These are phyloP conservation scores for Ascochyta rabiei DNA, from an alignment of 2,329 filamentous ascomycete species.

Conservation along the genomic window DNA sequence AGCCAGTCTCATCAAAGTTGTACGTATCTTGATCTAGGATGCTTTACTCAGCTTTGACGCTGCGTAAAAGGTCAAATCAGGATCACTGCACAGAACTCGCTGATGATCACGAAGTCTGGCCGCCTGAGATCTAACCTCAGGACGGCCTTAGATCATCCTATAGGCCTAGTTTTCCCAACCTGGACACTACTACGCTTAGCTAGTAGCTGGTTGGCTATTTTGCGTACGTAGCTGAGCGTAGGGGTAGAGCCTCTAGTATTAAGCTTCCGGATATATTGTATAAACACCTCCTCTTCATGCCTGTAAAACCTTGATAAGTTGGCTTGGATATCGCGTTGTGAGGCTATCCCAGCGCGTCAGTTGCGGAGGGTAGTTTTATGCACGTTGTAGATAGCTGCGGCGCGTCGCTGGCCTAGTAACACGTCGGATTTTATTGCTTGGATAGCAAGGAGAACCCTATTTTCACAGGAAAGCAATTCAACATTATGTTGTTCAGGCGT, in stretches of 20 bases:
- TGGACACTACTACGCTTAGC: not conserved
- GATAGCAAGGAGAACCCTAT: no score
- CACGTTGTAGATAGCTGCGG: no score
- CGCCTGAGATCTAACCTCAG: not conserved
- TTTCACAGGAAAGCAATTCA: not conserved
- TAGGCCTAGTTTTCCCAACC: not conserved
- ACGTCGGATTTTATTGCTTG: no score
- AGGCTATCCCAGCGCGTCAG: not conserved
- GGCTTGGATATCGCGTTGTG: not conserved
- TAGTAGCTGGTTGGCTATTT: not conserved
- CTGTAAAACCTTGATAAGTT: not conserved
- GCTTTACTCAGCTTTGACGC: no score
- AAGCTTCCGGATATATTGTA: not conserved
- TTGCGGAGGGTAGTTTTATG: not conserved
- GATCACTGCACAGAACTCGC: not conserved
- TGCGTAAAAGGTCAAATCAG: no score
- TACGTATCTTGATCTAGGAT: no score
- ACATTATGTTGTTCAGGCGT: not conserved
- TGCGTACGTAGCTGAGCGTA: no score
- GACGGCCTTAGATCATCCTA: not conserved
- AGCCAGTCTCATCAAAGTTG: no score
- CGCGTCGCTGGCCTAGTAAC: not conserved
- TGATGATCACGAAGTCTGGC: not conserved
- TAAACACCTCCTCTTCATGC: not conserved
- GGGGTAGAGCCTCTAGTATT: not conserved